Evolutionary conservation across 2,329 filamentous ascomycete species (phyloP), one percentile per base, ranked within the genome.

Genomic region (Alternaria atra): DNA sequence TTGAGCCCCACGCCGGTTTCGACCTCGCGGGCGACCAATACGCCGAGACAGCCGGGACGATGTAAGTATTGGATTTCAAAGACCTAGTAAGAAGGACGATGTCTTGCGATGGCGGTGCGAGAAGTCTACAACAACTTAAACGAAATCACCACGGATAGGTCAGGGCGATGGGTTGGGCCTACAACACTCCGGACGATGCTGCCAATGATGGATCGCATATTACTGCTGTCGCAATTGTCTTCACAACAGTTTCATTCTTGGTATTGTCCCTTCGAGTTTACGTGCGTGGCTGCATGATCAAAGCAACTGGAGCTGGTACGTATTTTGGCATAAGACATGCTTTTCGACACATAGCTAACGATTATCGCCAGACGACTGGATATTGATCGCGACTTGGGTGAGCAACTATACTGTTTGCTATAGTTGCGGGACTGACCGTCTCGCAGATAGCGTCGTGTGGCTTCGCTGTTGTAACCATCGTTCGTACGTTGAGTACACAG

Each of bases 301-400:
- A 64, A 42, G 61, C 65, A n/a, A 34, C 63, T 15, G 63, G 63
- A 12, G 53, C 51, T 37, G 63, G 65, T 66, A 43, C 35, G 60
- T 58, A 51, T 29, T 4, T 1, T 32, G 30, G n/a, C 34, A 55
- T 3, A 7, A 20, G 4, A 7, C 29, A 3, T 8, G 8, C 5
- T 29, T 10, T 25, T n/a, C 7, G 20, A 12, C 23, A 20, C 34
- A 48, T 42, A 10, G 32, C 42, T 58, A 40, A 58, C 40, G 25
- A 50, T 37, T 13, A 6, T 42, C n/a, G 10, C 15, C 27, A 65
- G 65, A 65, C 37, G 65, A 67, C 43, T 63, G 51, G 27, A 50
- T 56, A 30, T 52, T 67, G 12, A 43, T 50, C 1, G n/a, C 58
- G 9, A 65, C 63, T 15, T 67, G 65, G 65, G 63, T 65, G 40